A percentile compares a stretch with the other conserved stretches of the same genome.
Conservation (phyloP, 805 yeast genomes). For the Metschnikowia kunwiensis region DNA sequence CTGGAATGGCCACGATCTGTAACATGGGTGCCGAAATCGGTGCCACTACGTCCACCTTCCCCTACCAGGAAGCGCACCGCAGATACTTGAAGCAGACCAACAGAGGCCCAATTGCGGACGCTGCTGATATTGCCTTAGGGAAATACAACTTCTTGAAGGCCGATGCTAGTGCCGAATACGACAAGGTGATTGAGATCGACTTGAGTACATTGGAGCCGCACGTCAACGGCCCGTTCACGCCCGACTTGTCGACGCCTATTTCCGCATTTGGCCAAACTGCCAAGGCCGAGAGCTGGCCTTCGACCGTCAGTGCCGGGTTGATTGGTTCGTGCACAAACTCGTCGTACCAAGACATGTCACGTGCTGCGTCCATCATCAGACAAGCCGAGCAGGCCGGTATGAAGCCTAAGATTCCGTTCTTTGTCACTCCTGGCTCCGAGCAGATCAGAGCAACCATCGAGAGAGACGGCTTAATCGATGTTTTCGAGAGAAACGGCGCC, state of each 20-base stretch:
- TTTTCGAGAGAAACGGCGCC: conserved; percentile 86
- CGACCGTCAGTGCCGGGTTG: conserved; percentile 81
- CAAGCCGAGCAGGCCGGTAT: conserved; percentile 87
- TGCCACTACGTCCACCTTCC: conserved; percentile 97
- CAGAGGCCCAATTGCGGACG: conserved; percentile 77
- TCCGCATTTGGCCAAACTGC: conserved; percentile 76
- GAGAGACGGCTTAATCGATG: conserved; percentile 84
- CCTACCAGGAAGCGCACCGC: conserved; percentile 78
- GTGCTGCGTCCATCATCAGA: conserved; percentile 85
- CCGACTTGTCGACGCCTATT: conserved; percentile 93
- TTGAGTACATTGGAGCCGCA: conserved; percentile 87
- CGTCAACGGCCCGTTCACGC: conserved; percentile 97
- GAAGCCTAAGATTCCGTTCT: conserved; percentile 86
- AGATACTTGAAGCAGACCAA: conserved; percentile 81
- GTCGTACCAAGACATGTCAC: conserved; percentile 96
- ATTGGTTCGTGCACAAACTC: conserved; percentile 99
- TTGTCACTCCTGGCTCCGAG: conserved; percentile 97
- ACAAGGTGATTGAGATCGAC: conserved; percentile 87
- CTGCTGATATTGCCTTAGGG: conserved; percentile 63
- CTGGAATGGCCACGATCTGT: conserved; percentile 99
- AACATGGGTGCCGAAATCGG: conserved; percentile 99
- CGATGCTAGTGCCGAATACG: conserved; percentile 87
- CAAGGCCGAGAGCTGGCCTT: conserved; percentile 78
- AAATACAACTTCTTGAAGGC: conserved; percentile 67
- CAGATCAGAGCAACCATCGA: conserved; percentile 96